Base-by-base conservation (phyloP, 108 stramenopile species). In the Aureococcus anophagefferens region DNA sequence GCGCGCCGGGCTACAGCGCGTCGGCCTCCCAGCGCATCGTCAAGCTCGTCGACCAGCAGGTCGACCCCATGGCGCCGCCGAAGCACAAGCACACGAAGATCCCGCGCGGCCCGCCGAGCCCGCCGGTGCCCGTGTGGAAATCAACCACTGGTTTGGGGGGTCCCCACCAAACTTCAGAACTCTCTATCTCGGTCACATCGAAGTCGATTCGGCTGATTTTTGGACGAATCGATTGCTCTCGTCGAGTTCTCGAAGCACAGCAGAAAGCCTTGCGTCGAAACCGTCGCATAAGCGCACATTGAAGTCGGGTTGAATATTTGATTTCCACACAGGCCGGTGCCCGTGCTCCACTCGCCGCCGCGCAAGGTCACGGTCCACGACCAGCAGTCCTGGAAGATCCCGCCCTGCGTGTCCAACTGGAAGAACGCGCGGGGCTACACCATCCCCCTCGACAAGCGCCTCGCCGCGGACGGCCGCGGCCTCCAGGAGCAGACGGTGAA, bases 21-120 rank as follows among this genome's bases (percentile, higher is more conserved):
- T 75, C 76, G 46, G 94, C 90, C 15, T 83, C 89, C 63, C 89
- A 94, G 72, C 89, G 98, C 21, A 93, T 99, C 66, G 94, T 99
- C 73, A 91, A 93, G 80, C 91, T 99, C 92, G 96, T 96, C 16
- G 95, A 95, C 29, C 90, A 89, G 14, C 93, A 95, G 80, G 86
- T 93, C 46, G 98, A 99, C 86, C 98, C 98, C 44, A 93, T 99
- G 94, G 92, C 93, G 87, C 98, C 96, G 30, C 96, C 98, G 66
- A 98, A 96, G 77, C 95, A 97, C 82, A 95, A 92, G 83, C 94
- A 96, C 79, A 83, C 90, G 74, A 97, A 98, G 86, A 94, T 93
- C 7, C 96, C 96, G 5, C 74, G 88, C 33, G 94, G 94, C 31
- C 94, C 94, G 29, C 90, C 92, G 14, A 93, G 93, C 70, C 90